Evolutionary conservation across 73 alveolate genomes (phyloP), one percentile per base, ranked within the genome.

Genomic region (Paramecium caudatum): DNA sequence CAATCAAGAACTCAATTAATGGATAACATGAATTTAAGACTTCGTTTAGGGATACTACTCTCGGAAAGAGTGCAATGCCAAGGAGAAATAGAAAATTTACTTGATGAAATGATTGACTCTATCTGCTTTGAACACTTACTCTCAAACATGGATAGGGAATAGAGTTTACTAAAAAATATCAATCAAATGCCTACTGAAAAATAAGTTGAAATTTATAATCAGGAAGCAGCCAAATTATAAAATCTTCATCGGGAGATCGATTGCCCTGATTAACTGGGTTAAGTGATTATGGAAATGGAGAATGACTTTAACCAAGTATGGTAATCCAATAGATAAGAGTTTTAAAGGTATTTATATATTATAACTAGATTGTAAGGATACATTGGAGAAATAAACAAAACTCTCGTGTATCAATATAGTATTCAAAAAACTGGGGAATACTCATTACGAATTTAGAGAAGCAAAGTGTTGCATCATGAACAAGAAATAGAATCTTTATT

Each of bases 231-330:
- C 23, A 55, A 27, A 10, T 21, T 55, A 55, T 55, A 23, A 55
- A 5, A 23, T 21, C 9, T 55, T 27, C n/a, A 55, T 4, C 17
- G 30, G 30, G 3, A 15, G 23, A 55, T 55, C 9, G 80, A 23
- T 55, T 55, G 80, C 46, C 80, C 80, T 23, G 80, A 55, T 55
- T 43, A 55, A 55, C 30, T 55, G 17, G 80, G 30, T 13, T 17
- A 55, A 55, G 80, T 55, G n/a, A 55, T 55, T 10, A 55, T 55
- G 80, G 80, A 55, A 55, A 19, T 55, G 3, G 80, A 55, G 30
- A 43, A 55, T 55, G 80, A 55, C 30, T 55, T 55, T 3, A 55
- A 27, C 7, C 23, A 7, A 23, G 80, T 55, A 27, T 55, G 30
- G 30, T 19, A 55, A 6, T 27, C 16, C 13, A 55, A 55, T 55